Conservation (phyloP, 306 rosid species). For the Leucaena leucocephala region DNA sequence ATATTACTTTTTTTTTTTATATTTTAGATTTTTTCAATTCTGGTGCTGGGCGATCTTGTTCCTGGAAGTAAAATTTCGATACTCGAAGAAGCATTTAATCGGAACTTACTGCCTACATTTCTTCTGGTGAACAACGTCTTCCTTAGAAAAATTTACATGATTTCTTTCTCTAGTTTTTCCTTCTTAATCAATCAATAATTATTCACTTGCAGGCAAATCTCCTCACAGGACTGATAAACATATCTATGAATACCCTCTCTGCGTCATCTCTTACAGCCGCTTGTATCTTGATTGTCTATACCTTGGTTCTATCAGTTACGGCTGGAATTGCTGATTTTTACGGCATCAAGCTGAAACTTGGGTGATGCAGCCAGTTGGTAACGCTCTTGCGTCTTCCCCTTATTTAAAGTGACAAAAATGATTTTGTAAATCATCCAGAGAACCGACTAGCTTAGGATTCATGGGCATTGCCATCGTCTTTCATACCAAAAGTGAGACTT, state of each 20-base stretch:
- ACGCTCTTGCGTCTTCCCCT: not conserved
- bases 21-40: conserved; percentile 59
- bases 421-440: conserved; percentile 2
- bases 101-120: conserved; percentile 73
- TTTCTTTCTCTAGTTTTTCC: conserved; percentile 25
- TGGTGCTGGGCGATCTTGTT: conserved; percentile 56
- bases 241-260: conserved; percentile 65
- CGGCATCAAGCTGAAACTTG: conserved; percentile 62
- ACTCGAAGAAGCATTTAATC: conserved; percentile 71
- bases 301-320: conserved; percentile 47
- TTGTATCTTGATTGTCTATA: conserved; percentile 53
- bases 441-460: conserved; percentile 17
- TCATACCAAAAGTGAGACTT: conserved; percentile 9
- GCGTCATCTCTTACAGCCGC: conserved; percentile 53
- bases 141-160: not conserved
- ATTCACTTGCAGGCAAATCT: conserved; percentile 67
- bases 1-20: conserved; percentile 28
- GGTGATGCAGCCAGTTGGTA: conserved; percentile 47
- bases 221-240: conserved; percentile 76
- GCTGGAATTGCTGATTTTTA: conserved; percentile 60
- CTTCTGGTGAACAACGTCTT: conserved; percentile 59
- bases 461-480: conserved; percentile 15
- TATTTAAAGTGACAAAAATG: not conserved
- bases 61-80: conserved; percentile 63
- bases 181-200: not conserved